Evolutionary conservation across 495 filamentous ascomycete genomes (phyloP).

Genomic region (Tuber microsphaerosporum): DNA sequence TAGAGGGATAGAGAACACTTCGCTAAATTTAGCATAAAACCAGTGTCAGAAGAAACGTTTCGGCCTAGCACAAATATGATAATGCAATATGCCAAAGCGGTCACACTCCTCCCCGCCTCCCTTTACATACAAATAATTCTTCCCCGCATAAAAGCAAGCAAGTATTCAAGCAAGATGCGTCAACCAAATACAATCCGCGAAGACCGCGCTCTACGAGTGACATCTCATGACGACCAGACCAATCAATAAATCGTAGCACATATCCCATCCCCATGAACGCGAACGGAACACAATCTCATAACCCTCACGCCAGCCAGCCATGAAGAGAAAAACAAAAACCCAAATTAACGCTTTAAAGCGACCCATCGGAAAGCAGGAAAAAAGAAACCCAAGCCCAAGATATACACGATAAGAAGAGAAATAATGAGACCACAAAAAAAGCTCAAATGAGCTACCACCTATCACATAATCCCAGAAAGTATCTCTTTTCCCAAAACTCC

Average conservation of each 20-base stretch:
- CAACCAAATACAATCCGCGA: background rate
- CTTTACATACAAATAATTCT: background rate
- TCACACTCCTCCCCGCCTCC: background rate
- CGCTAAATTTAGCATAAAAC: no score
- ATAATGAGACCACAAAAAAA: background rate
- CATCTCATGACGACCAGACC: background rate
- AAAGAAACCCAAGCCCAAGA: background rate
- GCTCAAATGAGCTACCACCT: background rate
- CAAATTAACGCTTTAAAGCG: background rate
- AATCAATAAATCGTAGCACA: background rate
- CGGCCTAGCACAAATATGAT: background rate
- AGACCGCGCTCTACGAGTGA: background rate
- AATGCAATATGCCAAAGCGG: background rate
- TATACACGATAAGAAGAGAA: background rate
- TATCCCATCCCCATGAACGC: background rate
- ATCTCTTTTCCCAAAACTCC: constrained; percentile 80
- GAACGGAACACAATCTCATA: background rate
- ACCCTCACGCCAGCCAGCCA: background rate
- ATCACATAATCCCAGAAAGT: constrained; percentile 75
- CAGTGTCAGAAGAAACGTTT: no score
- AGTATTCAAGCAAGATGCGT: background rate
- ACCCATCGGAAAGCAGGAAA: background rate
- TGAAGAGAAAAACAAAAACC: background rate
- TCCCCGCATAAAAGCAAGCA: background rate
- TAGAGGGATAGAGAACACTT: no score